A percentile compares a stretch with the other conserved stretches of the same genome.
Evolutionary conservation across 768 basidiomycete species (phyloP).

Genomic region (Trametes cinnabarina): DNA sequence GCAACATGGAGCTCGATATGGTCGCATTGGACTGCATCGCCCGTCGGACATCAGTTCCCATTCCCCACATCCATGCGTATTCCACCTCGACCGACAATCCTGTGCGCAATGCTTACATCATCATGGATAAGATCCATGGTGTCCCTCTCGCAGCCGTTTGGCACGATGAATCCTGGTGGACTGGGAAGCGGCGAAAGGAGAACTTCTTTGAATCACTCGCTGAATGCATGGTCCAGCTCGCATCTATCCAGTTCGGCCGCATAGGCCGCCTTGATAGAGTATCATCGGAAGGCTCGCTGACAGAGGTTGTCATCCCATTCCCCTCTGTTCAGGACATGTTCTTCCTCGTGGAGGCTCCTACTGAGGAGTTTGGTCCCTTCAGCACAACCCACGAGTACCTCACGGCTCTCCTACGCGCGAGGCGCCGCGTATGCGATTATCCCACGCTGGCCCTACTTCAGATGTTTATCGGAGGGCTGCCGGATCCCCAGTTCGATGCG

Average conservation of each 20-base stretch:
- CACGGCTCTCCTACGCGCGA: not conserved
- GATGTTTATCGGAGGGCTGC: not conserved
- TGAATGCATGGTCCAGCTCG: not conserved
- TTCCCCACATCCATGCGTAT: slow-evolving; percentile 19
- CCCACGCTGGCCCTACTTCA: too few relatives aligned
- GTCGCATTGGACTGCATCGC: not conserved
- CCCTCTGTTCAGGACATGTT: not conserved
- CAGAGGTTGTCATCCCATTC: not conserved
- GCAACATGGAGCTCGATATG: not conserved
- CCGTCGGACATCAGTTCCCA: slow-evolving; percentile 5
- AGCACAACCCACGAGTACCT: not conserved
- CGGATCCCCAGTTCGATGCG: not conserved
- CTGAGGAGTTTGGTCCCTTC: not conserved
- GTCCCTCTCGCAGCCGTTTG: not conserved
- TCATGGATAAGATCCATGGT: slow-evolving; percentile 1
- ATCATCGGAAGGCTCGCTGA: not conserved
- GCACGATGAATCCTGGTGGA: slow-evolving; percentile 5
- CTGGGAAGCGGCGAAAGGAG: not conserved
- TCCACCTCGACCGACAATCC: slow-evolving; percentile 1
- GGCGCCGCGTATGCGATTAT: too few relatives aligned
- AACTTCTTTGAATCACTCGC: not conserved
- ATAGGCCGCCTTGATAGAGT: not conserved
- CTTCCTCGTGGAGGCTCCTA: not conserved
- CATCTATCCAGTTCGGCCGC: not conserved
- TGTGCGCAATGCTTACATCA: not conserved